phyloP scores from a whole-genome alignment of 257 asterid genomes.

The Solanum pimpinellifolium region DNA sequence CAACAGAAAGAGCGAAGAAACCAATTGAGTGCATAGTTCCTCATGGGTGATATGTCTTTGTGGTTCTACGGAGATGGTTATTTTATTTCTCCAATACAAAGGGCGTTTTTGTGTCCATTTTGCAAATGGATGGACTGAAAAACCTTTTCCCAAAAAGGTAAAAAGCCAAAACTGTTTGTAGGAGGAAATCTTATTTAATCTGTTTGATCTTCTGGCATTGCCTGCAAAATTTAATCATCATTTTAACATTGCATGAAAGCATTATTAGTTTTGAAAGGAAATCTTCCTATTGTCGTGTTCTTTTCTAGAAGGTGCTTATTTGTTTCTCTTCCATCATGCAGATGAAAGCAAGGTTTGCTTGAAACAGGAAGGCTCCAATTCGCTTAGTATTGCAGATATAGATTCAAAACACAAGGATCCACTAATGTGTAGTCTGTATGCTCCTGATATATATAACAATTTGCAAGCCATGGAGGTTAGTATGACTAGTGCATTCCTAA shows the following conservation, averaged over 20 bases:
- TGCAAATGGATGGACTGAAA: background rate
- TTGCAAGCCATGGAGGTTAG: slow-evolving; percentile 66
- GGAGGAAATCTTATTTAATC: background rate
- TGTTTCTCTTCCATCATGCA: slow-evolving; percentile 24
- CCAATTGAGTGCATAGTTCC: background rate
- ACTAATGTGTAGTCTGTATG: slow-evolving; percentile 81
- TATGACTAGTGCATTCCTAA: slow-evolving; percentile 7
- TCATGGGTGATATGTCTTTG: background rate
- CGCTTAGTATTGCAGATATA: slow-evolving; percentile 43
- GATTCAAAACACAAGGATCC: slow-evolving; percentile 76
- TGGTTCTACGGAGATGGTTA: background rate
- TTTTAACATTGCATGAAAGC: background rate
- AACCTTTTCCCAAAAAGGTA: background rate
- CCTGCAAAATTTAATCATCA: background rate
- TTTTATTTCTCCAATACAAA: background rate
- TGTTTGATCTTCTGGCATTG: background rate
- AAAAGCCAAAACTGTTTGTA: background rate
- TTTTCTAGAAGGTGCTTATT: background rate
- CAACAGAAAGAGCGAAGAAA: background rate
- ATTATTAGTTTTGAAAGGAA: background rate
- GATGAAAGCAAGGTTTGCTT: slow-evolving; percentile 20
- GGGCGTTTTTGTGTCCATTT: background rate
- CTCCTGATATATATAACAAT: slow-evolving; percentile 66
- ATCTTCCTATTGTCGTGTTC: background rate
- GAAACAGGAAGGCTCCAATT: slow-evolving; percentile 31